Evolutionary conservation across 2,329 filamentous ascomycete species (phyloP).

Genomic region (Scortechinia acanthostroma): DNA sequence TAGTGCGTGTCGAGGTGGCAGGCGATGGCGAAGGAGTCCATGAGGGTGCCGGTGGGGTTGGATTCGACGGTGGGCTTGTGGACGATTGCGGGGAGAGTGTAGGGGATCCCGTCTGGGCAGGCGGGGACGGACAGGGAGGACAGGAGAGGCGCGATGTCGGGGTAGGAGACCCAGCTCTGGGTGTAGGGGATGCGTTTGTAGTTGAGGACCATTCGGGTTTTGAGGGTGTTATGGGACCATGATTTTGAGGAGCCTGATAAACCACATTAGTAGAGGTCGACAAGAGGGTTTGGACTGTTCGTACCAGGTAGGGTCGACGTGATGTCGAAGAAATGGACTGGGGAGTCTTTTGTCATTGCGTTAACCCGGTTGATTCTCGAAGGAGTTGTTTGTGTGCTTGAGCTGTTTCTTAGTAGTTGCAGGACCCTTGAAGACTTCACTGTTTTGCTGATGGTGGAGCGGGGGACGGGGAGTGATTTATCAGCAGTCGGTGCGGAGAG

Average conservation of each 20-base stretch:
- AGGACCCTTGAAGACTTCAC: too few relatives aligned
- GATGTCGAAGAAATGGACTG: conserved; percentile 2
- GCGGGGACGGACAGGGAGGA: neutral
- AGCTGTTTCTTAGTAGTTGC: too few relatives aligned
- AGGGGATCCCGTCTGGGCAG: neutral
- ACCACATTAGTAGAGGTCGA: conserved; percentile 6
- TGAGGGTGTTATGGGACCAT: conserved; percentile 6
- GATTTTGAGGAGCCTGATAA: conserved; percentile 5
- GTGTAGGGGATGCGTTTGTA: conserved; percentile 5
- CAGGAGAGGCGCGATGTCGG: conserved; percentile 6
- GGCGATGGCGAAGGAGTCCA: conserved; percentile 1
- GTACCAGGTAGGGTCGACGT: neutral
- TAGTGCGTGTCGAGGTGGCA: neutral
- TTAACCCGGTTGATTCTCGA: too few relatives aligned
- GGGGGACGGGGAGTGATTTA: too few relatives aligned
- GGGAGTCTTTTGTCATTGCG: neutral
- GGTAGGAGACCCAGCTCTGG: conserved; percentile 4
- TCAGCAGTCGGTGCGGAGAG: too few relatives aligned
- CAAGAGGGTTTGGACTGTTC: too few relatives aligned
- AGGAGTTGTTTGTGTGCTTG: too few relatives aligned
- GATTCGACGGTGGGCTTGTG: neutral
- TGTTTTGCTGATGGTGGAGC: too few relatives aligned
- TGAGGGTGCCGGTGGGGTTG: neutral
- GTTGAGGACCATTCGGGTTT: conserved; percentile 4
- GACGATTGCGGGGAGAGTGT: neutral